Conservation (phyloP, 176 grass and related monocot species). For the Calamus simplicifolius region DNA sequence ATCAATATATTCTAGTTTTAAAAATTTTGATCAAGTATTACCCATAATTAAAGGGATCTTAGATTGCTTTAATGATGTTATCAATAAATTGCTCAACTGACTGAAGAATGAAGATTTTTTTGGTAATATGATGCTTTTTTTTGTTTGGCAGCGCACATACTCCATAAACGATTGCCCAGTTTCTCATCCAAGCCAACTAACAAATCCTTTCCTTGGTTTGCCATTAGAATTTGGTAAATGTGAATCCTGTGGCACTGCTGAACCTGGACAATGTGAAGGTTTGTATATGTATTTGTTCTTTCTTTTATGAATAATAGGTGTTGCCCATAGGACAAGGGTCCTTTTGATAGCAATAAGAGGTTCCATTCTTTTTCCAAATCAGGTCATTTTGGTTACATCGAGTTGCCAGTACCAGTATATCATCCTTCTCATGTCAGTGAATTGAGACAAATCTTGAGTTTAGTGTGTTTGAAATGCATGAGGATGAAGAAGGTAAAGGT, state of each 20-base stretch:
- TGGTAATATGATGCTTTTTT: neutral
- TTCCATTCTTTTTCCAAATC: slow-evolving; percentile 13
- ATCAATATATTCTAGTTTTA: too few relatives aligned
- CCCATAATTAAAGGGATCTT: too few relatives aligned
- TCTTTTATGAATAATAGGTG: neutral
- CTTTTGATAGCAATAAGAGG: too few relatives aligned
- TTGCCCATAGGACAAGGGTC: too few relatives aligned
- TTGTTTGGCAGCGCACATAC: slow-evolving; percentile 44
- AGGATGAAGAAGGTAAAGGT: slow-evolving; percentile 85
- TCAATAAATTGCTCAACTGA: too few relatives aligned
- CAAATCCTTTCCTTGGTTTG: slow-evolving; percentile 83
- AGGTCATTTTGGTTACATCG: slow-evolving; percentile 95
- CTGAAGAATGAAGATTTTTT: too few relatives aligned
- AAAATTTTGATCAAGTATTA: too few relatives aligned
- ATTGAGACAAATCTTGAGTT: slow-evolving; percentile 54
- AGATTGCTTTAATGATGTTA: too few relatives aligned
- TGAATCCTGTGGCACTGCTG: slow-evolving; percentile 81
- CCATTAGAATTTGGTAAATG: slow-evolving; percentile 79
- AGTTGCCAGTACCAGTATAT: slow-evolving; percentile 80
- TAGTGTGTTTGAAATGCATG: slow-evolving; percentile 76
- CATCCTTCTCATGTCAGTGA: slow-evolving; percentile 81
- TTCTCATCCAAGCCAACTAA: slow-evolving; percentile 75
- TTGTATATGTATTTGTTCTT: slow-evolving; percentile 12
- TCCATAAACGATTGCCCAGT: slow-evolving; percentile 62
- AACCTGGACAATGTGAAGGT: slow-evolving; percentile 87